Percentiles rank a stretch among this genome's conserved stretches.
phyloP scores from a whole-genome alignment of 495 filamentous ascomycete species.

The Penicillium pancosmium region DNA sequence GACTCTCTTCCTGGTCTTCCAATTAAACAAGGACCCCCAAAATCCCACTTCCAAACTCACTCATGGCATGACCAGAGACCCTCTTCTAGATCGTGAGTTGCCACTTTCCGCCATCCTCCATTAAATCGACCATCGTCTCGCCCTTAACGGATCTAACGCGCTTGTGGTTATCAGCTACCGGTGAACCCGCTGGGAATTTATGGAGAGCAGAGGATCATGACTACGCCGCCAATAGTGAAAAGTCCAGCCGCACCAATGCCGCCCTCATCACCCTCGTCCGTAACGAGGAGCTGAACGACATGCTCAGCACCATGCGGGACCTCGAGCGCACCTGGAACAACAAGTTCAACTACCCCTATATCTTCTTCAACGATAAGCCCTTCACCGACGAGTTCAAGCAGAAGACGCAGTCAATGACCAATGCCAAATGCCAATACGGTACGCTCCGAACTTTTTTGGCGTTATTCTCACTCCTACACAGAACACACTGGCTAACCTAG shows the following conservation, averaged over 20 bases:
- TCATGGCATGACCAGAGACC: slow-evolving; percentile 68
- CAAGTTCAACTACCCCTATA: slow-evolving; percentile 99
- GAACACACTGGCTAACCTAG: slow-evolving; percentile 1
- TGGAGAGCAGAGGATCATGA: slow-evolving; percentile 66
- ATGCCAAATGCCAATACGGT: slow-evolving; percentile 85
- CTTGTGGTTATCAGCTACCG: slow-evolving; percentile 58
- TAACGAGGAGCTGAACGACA: slow-evolving; percentile 81
- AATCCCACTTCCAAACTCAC: slow-evolving; percentile 37
- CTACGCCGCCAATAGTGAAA: slow-evolving; percentile 71
- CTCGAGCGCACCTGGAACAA: slow-evolving; percentile 94
- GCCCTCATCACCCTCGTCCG: slow-evolving; percentile 90
- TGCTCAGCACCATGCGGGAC: slow-evolving; percentile 86
- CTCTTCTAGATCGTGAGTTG: slow-evolving; percentile 77
- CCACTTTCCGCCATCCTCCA: slow-evolving; percentile 14
- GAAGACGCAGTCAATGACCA: slow-evolving; percentile 74
- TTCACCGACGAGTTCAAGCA: slow-evolving; percentile 93
- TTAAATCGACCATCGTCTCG: slow-evolving; percentile 6
- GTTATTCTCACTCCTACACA: not conserved
- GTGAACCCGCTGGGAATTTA: slow-evolving; percentile 77
- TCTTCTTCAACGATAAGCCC: slow-evolving; percentile 95
- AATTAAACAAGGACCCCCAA: slow-evolving; percentile 58
- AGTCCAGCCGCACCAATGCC: slow-evolving; percentile 85
- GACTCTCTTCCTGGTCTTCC: slow-evolving; percentile 73
- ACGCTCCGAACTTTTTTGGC: slow-evolving; percentile 15
- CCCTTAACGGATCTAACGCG: not conserved